Percentiles rank a stretch among this genome's conserved stretches.
Evolutionary conservation across 2,329 filamentous ascomycete species (phyloP).

Genomic region (Neospermospora avenae): DNA sequence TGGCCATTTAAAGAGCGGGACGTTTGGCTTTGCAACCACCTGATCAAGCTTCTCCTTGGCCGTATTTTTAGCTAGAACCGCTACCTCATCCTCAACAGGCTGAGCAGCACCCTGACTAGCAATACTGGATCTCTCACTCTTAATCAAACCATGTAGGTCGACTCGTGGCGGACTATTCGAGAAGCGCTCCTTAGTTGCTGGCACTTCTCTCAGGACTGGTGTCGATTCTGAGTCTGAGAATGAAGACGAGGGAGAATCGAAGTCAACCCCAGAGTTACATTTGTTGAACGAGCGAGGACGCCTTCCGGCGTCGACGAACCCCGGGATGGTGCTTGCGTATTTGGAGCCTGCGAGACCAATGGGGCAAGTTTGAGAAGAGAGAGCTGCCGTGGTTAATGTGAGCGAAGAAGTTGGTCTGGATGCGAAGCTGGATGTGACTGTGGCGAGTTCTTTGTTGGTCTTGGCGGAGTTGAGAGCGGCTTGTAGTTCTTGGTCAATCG

Average conservation of each 20-base stretch:
- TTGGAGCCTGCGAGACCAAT: conserved; percentile 19
- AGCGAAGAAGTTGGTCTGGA: not conserved
- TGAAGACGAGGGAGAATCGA: not conserved
- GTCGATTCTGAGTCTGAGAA: not conserved
- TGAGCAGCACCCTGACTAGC: not conserved
- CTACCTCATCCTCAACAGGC: not conserved
- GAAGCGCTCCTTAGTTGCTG: not conserved
- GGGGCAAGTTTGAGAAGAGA: not conserved
- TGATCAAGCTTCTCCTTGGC: not conserved
- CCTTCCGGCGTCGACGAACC: not conserved
- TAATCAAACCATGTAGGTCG: conserved; percentile 3
- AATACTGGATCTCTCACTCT: not conserved
- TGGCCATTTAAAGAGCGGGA: not conserved
- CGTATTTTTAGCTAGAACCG: too few species aligned
- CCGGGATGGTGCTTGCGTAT: conserved; percentile 10
- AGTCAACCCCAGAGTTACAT: not conserved
- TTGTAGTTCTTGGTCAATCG: not conserved
- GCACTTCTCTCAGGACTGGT: not conserved
- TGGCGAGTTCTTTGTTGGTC: not conserved
- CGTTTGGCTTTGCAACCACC: not conserved
- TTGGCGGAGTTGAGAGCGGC: not conserved
- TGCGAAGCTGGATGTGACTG: not conserved
- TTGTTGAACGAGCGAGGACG: not conserved
- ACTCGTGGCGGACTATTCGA: conserved; percentile 6
- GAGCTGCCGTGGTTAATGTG: not conserved